phyloP scores from a whole-genome alignment of 257 asterid genomes.

The Salvia hispanica region DNA sequence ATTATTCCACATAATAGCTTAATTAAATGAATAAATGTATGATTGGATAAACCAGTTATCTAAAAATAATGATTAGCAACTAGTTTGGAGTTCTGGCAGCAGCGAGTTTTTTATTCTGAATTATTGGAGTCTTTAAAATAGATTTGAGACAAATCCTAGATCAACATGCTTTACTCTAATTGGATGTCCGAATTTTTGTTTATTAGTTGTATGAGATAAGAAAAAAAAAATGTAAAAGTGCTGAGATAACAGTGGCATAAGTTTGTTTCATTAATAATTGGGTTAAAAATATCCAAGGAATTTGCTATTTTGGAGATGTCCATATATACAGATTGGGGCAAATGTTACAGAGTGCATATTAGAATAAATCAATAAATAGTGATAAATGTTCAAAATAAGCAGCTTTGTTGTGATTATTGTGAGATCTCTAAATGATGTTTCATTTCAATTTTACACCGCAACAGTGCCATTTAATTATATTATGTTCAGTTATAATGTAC shows the following conservation, averaged over 20 bases:
- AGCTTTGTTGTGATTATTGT: conserved; percentile 24
- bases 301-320: conserved; percentile 37
- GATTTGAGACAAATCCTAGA: conserved; percentile 10
- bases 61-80: conserved; percentile 21
- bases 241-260: neutral
- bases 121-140: neutral
- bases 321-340: conserved; percentile 13
- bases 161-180: too few relatives aligned
- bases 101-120: neutral
- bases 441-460: neutral
- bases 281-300: conserved; percentile 36
- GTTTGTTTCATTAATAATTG: neutral
- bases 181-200: neutral
- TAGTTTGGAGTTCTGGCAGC: too few relatives aligned
- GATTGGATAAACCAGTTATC: neutral
- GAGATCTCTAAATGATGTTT: neutral
- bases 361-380: conserved; percentile 1
- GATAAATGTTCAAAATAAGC: conserved; percentile 27
- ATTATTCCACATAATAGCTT: neutral
- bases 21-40: neutral
- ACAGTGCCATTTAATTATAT: too few relatives aligned
- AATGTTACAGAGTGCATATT: conserved; percentile 4
- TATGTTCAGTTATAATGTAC: too few relatives aligned
- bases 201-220: conserved; percentile 19
- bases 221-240: conserved; percentile 6